Conservation (phyloP, 257 asterid species). For the Forsythia viridissima region DNA sequence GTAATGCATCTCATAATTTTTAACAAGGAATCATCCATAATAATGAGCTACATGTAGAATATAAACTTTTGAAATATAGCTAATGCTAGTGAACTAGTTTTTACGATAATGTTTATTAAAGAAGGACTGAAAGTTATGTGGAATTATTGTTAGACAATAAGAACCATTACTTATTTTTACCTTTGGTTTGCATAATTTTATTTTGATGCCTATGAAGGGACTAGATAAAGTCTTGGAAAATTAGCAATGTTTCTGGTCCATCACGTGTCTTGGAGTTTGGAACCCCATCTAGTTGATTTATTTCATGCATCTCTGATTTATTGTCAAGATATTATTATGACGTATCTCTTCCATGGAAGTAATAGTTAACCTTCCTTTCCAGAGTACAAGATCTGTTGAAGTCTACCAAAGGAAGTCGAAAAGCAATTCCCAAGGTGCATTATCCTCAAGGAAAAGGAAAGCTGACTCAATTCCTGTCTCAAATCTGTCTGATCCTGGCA, state of each 20-base stretch:
- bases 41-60: background rate
- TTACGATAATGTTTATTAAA: too few species aligned
- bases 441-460: conserved; percentile 32
- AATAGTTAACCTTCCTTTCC: background rate
- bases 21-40: background rate
- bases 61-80: background rate
- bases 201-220: background rate
- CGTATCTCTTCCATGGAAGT: background rate
- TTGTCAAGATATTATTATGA: background rate
- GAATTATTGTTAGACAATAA: too few species aligned
- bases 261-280: background rate
- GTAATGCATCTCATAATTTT: background rate
- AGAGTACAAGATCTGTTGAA: conserved; percentile 23
- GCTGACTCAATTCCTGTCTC: conserved; percentile 21
- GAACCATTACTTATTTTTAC: background rate
- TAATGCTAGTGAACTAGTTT: too few species aligned
- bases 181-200: background rate
- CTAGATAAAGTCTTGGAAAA: background rate
- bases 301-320: background rate
- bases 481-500: conserved; percentile 27
- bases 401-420: conserved; percentile 26
- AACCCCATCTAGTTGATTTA: background rate
- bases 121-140: too few species aligned
- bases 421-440: conserved; percentile 18
- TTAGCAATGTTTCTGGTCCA: background rate